phyloP scores from a whole-genome alignment of 129 eudicot species.

The Pseudognaphalium luteoalbum region DNA sequence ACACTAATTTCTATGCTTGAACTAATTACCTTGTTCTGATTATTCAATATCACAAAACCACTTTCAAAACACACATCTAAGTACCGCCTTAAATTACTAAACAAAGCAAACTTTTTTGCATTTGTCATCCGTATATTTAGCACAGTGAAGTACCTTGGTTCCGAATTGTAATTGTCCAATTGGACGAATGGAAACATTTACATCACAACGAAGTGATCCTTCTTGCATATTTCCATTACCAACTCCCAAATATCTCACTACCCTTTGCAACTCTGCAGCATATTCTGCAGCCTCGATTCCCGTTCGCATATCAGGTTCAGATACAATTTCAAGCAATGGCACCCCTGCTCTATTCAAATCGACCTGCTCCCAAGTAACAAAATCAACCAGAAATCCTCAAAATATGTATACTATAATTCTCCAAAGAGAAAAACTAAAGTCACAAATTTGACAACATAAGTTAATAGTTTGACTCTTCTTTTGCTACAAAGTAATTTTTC shows the following conservation, averaged over 20 bases:
- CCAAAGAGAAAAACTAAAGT: not conserved
- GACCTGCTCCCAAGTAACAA: constrained; percentile 48
- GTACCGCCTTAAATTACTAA: too few relatives aligned
- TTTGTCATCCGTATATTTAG: not conserved
- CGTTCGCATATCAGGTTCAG: constrained; percentile 97
- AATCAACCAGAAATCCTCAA: not conserved
- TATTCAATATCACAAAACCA: not conserved
- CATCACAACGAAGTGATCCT: constrained; percentile 99
- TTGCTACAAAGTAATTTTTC: too few relatives aligned
- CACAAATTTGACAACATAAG: not conserved
- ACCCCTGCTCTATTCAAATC: constrained; percentile 98
- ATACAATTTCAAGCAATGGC: constrained; percentile 94
- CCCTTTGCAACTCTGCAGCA: constrained; percentile 93
- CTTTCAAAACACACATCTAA: too few relatives aligned
- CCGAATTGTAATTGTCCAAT: constrained; percentile 86
- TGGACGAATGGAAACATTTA: constrained; percentile 89
- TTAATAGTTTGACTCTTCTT: not conserved
- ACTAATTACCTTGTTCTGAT: not conserved
- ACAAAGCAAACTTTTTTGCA: not conserved
- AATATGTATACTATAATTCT: not conserved
- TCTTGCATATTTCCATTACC: constrained; percentile 97
- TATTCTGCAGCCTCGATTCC: constrained; percentile 98
- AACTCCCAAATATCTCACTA: constrained; percentile 89
- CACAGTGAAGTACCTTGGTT: constrained; percentile 59
- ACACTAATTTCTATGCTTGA: not conserved